Conservation (phyloP, 345 rosid species). For the Xanthoceras sorbifolium region DNA sequence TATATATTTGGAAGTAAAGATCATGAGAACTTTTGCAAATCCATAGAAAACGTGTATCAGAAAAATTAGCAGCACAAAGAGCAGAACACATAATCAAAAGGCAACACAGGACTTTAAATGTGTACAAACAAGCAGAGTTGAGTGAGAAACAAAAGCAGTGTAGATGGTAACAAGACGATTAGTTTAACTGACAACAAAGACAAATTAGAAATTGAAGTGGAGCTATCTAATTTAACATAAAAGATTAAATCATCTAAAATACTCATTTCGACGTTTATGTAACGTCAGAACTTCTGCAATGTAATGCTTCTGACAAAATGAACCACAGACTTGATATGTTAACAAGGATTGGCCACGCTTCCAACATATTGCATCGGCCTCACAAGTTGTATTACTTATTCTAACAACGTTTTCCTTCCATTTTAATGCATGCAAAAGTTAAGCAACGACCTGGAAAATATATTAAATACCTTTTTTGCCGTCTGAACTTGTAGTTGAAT, state of each 20-base stretch:
- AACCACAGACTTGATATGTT: neutral
- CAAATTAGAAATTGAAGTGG: neutral
- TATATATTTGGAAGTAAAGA: neutral
- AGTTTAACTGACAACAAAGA: neutral
- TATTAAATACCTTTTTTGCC: constrained; percentile 44
- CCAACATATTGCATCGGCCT: neutral
- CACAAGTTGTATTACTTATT: neutral
- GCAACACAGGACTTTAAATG: neutral
- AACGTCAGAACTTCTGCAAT: neutral
- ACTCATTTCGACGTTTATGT: neutral
- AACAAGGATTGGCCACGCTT: neutral
- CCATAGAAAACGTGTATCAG: neutral
- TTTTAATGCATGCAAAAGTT: neutral
- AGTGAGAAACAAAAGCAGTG: neutral
- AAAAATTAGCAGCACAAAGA: neutral
- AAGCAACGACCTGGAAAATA: constrained; percentile 5
- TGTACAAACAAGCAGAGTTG: neutral
- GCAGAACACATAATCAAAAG: neutral
- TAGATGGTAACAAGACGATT: neutral
- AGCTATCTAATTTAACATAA: neutral
- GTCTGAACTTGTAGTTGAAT: constrained; percentile 42
- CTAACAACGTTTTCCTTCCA: neutral
- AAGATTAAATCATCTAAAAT: neutral
- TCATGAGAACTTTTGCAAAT: neutral
- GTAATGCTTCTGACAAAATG: neutral